phyloP scores from a whole-genome alignment of 129 eudicot species.

The Centella asiatica region DNA sequence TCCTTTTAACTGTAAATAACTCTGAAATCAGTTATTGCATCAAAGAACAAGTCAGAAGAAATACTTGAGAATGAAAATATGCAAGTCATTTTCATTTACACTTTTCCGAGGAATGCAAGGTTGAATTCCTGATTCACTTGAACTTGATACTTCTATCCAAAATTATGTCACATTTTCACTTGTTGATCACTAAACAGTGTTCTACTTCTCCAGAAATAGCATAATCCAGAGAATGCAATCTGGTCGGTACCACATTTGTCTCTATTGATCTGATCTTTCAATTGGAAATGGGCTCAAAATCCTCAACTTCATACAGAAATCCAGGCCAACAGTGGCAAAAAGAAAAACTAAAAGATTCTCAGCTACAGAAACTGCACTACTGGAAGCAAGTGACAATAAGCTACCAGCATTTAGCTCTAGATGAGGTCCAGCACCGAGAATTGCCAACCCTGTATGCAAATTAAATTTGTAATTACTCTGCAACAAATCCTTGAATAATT shows the following conservation, averaged over 20 bases:
- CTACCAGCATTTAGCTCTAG: constrained; percentile 48
- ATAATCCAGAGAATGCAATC: background rate
- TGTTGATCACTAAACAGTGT: background rate
- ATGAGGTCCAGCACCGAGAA: constrained; percentile 47
- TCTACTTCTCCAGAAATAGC: background rate
- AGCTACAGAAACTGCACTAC: constrained; percentile 53
- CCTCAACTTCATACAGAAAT: constrained; percentile 63
- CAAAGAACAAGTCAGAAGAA: background rate
- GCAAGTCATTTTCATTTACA: background rate
- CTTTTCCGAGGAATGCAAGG: background rate
- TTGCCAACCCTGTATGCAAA: constrained; percentile 67
- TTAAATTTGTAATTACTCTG: background rate
- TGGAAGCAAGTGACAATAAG: constrained; percentile 57
- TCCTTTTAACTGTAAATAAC: background rate
- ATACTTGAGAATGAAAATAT: background rate
- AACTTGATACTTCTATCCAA: background rate
- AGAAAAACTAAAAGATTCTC: constrained; percentile 64
- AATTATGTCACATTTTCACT: background rate
- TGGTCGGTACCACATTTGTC: constrained; percentile 20
- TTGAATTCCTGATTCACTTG: background rate
- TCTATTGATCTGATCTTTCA: constrained; percentile 30
- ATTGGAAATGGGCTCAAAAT: constrained; percentile 74
- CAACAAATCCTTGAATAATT: background rate
- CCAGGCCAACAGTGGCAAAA: constrained; percentile 78
- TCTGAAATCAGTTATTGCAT: background rate